phyloP scores from a whole-genome alignment of 768 basidiomycete genomes.

The Strobilomyces echinocephalus region DNA sequence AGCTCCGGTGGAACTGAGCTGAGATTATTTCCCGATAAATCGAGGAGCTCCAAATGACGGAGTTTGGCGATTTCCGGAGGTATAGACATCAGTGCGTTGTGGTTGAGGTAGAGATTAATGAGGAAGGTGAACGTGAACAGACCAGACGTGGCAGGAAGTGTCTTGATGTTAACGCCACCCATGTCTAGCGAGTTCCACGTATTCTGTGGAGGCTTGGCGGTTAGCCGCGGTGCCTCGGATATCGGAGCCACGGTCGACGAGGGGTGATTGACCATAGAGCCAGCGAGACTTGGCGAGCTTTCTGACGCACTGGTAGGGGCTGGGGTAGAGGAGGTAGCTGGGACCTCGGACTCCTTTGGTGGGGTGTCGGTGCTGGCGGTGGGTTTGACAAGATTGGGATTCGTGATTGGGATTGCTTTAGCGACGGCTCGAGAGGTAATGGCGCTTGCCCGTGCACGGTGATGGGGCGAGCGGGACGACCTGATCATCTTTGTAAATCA shows the following conservation, averaged over 20 bases:
- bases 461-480: constrained; percentile 82
- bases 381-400: constrained; percentile 71
- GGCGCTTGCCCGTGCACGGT: constrained; percentile 91
- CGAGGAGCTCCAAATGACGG: constrained; percentile 81
- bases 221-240: constrained; percentile 60
- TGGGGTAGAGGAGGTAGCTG: constrained; percentile 28
- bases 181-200: constrained; percentile 92
- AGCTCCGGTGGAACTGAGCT: constrained; percentile 76
- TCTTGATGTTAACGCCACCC: constrained; percentile 93
- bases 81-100: constrained; percentile 76
- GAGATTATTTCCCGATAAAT: constrained; percentile 87
- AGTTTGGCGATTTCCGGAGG: constrained; percentile 82
- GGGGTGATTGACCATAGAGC: constrained; percentile 51
- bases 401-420: constrained; percentile 88
- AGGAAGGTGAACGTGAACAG: constrained; percentile 90
- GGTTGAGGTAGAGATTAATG: constrained; percentile 92
- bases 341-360: constrained; percentile 28
- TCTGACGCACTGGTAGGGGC: constrained; percentile 31
- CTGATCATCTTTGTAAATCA: constrained; percentile 63
- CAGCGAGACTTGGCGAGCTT: constrained; percentile 32
- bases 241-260: constrained; percentile 75
- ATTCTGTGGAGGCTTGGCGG: constrained; percentile 64
- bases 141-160: constrained; percentile 70
- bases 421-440: constrained; percentile 85
- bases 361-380: constrained; percentile 23